Evolutionary conservation across 176 grass and related monocot species (phyloP), one percentile per base, ranked within the genome.

Genomic region (Hsuehochloa calcarea): DNA sequence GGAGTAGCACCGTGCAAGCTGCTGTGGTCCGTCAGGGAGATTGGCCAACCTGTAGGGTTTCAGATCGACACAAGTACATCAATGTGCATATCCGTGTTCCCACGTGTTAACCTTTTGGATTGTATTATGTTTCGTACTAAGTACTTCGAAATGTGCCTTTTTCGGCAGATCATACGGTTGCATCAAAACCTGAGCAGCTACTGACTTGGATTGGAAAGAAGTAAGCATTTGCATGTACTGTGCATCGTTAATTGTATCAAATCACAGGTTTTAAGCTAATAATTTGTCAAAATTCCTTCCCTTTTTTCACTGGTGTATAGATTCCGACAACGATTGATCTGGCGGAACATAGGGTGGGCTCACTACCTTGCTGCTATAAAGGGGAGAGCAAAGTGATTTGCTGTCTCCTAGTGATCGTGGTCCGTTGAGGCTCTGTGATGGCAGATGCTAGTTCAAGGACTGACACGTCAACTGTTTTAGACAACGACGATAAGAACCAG

Each of bases 391-490:
- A 85, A 84, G 47, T 14, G 80, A 79, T 74, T 81, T 92, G 61
- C 73, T 86, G 46, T 80, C 87, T 82, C 55, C 75, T 83, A 13
- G 15, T 27, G 67, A 74, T 70, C 16, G 39, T 62, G 78, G 71
- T 4, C 67, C 34, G 31, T 31, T 65, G 51, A 79, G 46, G 87
- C 70, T 78, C 20, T 50, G 82, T 89, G 66, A 94, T 94, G 92
- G 90, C 90, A 55, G 92, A 90, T 87, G 90, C 81, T 27, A 92
- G 92, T 27, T 91, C 90, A 11, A 79, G 87, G 82, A 94, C 92
- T 80, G 90, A 92, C 85, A 94, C 85, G 8, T 94, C 92, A n/a
- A 86, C 69, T 66, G 90, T 92, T 88, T 65, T 92, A 70, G 92
- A 94, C 73, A 82, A 86, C 47, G 79, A 85, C 75, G 82, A 89